Conservation (phyloP, 768 basidiomycete species). For the Tylopilus subfusipes region DNA sequence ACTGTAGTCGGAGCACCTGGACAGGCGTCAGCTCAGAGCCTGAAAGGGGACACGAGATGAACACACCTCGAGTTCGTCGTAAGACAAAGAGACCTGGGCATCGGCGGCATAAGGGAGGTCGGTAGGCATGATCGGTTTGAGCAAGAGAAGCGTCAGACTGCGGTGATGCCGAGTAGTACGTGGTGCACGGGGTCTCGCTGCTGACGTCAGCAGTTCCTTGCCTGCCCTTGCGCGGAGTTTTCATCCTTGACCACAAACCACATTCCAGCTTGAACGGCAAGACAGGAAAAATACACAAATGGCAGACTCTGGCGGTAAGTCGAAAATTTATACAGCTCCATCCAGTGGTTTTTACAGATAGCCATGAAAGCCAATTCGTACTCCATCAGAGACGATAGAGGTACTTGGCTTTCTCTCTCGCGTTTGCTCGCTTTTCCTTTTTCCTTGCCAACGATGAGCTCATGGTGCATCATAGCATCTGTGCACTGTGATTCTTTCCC, state of each 20-base stretch:
- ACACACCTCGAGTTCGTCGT: slow-evolving; percentile 82
- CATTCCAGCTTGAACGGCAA: slow-evolving; percentile 14
- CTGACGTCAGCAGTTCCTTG: slow-evolving; percentile 25
- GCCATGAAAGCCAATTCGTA: slow-evolving; percentile 28
- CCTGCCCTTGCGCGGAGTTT: slow-evolving; percentile 16
- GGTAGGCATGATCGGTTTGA: slow-evolving; percentile 50
- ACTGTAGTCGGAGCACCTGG: slow-evolving; percentile 82
- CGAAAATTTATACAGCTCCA: slow-evolving; percentile 8
- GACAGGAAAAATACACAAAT: slow-evolving; percentile 31
- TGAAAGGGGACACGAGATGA: background rate
- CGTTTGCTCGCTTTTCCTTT: slow-evolving; percentile 26
- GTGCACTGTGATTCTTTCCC: slow-evolving; percentile 44
- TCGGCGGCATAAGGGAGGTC: slow-evolving; percentile 96
- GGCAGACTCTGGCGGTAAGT: slow-evolving; percentile 60
- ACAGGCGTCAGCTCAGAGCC: background rate
- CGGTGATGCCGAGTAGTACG: background rate
- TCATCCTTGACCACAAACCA: slow-evolving; percentile 23
- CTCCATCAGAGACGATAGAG: slow-evolving; percentile 32
- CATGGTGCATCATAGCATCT: slow-evolving; percentile 53
- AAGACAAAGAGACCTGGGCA: slow-evolving; percentile 82
- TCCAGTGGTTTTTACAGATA: slow-evolving; percentile 27
- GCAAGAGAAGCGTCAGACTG: slow-evolving; percentile 13
- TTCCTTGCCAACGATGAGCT: slow-evolving; percentile 52
- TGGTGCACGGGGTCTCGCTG: slow-evolving; percentile 21
- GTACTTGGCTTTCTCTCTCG: slow-evolving; percentile 34